A percentile compares a stretch with the other conserved stretches of the same genome.
phyloP scores from a whole-genome alignment of 2,329 filamentous ascomycete genomes.

The Thielaviopsis punctulata region DNA sequence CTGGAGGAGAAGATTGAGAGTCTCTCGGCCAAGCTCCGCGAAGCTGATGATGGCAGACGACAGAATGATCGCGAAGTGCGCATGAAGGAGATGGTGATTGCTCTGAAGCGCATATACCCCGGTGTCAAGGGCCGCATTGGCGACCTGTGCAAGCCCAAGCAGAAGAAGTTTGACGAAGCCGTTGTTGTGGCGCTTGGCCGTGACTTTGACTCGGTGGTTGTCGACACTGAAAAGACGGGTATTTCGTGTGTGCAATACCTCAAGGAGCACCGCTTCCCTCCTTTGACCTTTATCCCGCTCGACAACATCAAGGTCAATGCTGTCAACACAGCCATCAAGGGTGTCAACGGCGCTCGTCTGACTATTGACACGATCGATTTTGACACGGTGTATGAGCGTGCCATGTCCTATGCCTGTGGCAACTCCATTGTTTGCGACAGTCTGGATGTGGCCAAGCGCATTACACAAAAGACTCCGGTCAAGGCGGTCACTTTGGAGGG shows the following conservation, averaged over 20 bases:
- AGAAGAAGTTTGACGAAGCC: conserved; percentile 90
- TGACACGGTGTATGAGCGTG: conserved; percentile 71
- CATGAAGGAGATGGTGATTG: conserved; percentile 67
- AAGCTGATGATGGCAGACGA: conserved; percentile 69
- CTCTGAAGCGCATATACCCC: conserved; percentile 77
- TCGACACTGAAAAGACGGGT: conserved; percentile 87
- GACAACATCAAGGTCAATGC: conserved; percentile 95
- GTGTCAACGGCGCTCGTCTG: conserved; percentile 67
- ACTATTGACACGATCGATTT: conserved; percentile 96
- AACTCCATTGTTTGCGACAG: conserved; percentile 90
- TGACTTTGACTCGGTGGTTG: conserved; percentile 86
- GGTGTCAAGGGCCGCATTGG: conserved; percentile 82
- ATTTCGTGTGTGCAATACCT: conserved; percentile 89
- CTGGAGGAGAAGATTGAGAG: conserved; percentile 83
- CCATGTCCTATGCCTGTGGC: conserved; percentile 87
- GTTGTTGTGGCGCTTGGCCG: conserved; percentile 82
- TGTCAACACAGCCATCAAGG: conserved; percentile 78
- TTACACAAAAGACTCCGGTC: conserved; percentile 70
- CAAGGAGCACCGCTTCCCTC: conserved; percentile 71
- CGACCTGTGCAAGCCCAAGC: conserved; percentile 86
- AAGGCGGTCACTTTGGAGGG: conserved; percentile 92
- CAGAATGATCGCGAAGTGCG: conserved; percentile 69
- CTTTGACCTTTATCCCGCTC: conserved; percentile 86
- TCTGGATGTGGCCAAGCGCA: conserved; percentile 67
- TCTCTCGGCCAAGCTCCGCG: conserved; percentile 60